phyloP scores from a whole-genome alignment of 2,329 filamentous ascomycete genomes.

The Pseudogymnoascus verrucosus region DNA sequence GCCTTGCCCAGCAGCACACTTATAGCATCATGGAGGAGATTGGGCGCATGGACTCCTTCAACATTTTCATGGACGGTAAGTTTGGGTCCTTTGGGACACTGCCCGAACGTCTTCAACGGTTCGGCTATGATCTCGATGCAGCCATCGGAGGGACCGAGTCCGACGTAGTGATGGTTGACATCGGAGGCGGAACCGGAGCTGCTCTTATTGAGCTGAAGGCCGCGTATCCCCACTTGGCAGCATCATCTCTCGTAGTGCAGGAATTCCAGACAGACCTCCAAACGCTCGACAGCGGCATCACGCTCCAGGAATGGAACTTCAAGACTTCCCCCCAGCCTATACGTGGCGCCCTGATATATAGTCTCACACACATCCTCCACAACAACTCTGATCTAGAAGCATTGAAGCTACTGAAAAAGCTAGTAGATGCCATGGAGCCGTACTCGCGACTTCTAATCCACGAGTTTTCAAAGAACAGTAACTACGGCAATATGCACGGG shows the following conservation, averaged over 20 bases:
- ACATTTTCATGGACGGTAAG: conserved; percentile 33
- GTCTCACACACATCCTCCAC: conserved; percentile 31
- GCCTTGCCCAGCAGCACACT: conserved; percentile 27
- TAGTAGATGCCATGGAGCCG: conserved; percentile 28
- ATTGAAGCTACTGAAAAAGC: conserved; percentile 29
- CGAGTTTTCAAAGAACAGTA: conserved; percentile 30
- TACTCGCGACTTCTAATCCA: conserved; percentile 30
- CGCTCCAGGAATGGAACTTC: conserved; percentile 30
- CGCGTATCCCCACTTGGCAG: conserved; percentile 25
- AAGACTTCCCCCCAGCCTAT: conserved; percentile 29
- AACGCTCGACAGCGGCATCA: conserved; percentile 17
- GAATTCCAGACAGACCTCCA: conserved; percentile 30
- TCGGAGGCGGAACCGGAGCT: conserved; percentile 31
- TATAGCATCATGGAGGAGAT: conserved; percentile 31
- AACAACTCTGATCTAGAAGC: conserved; percentile 32
- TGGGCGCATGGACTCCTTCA: conserved; percentile 33
- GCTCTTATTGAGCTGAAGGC: conserved; percentile 30
- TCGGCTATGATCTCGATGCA: conserved; percentile 28
- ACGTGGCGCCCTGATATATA: conserved; percentile 28
- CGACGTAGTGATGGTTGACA: conserved; percentile 28
- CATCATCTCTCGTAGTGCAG: conserved; percentile 28
- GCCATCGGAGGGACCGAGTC: conserved; percentile 18
- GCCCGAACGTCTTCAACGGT: conserved; percentile 24
- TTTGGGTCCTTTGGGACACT: conserved; percentile 29
- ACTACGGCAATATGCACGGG: conserved; percentile 30